These are phyloP conservation scores for Drechmeria coniospora DNA, from an alignment of 2,329 filamentous ascomycete genomes.

Conservation along the genomic window DNA sequence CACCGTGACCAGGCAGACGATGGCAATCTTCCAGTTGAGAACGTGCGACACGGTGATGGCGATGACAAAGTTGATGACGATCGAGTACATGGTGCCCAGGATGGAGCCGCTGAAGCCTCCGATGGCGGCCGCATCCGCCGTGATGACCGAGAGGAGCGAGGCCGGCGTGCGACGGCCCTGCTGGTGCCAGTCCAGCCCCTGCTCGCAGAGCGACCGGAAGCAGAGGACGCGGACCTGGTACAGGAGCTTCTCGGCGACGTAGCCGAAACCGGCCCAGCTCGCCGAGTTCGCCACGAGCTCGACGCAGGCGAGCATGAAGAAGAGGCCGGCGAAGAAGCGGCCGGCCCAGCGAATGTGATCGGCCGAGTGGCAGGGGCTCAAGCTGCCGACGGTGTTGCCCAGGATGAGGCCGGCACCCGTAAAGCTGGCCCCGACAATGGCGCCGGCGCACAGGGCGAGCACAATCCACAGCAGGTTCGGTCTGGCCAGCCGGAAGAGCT, in stretches of 20 bases:
- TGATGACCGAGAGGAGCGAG: slow-evolving; percentile 50
- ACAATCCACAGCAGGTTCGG: slow-evolving; percentile 23
- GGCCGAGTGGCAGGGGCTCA: slow-evolving; percentile 31
- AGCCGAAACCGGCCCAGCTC: slow-evolving; percentile 35
- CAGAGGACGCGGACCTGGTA: slow-evolving; percentile 48
- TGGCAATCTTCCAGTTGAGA: slow-evolving; percentile 60
- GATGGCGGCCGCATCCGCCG: slow-evolving; percentile 50
- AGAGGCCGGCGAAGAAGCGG: slow-evolving; percentile 39
- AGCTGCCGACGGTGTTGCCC: slow-evolving; percentile 22
- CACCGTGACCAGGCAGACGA: slow-evolving; percentile 54
- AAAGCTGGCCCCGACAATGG: slow-evolving; percentile 41
- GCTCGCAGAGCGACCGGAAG: slow-evolving; percentile 48
- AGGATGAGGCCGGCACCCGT: slow-evolving; percentile 38
- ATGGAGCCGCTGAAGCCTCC: slow-evolving; percentile 56
- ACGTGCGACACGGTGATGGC: slow-evolving; percentile 56
- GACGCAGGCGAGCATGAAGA: slow-evolving; percentile 34
- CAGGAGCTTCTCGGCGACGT: slow-evolving; percentile 44
- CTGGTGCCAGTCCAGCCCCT: slow-evolving; percentile 58
- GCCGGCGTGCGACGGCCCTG: slow-evolving; percentile 46
- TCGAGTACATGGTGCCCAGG: slow-evolving; percentile 53
- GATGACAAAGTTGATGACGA: slow-evolving; percentile 50
- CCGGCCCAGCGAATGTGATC: slow-evolving; percentile 20
- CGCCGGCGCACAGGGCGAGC: slow-evolving; percentile 24
- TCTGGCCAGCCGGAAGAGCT: slow-evolving; percentile 20
- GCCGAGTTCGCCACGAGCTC: slow-evolving; percentile 37